Conservation (phyloP, 352 stramenopile species). For the Halophytophthora polymorphica region DNA sequence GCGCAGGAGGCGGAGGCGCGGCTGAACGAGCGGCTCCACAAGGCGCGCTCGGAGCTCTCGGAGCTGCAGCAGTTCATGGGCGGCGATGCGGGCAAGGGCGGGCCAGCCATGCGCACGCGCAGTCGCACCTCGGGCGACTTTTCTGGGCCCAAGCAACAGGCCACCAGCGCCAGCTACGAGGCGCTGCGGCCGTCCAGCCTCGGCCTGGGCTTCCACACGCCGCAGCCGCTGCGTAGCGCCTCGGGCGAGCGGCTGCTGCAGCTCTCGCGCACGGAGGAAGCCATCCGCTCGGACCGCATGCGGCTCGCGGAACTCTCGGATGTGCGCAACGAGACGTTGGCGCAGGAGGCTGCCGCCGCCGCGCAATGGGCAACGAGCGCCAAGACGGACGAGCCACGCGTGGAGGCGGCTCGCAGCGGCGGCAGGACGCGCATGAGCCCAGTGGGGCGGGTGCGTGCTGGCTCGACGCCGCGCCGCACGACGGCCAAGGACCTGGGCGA, state of each 20-base stretch:
- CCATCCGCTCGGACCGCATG: conserved; percentile 65
- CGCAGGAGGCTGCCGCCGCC: no score
- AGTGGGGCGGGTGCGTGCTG: conserved; percentile 15
- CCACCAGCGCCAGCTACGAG: neutral
- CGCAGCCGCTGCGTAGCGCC: conserved; percentile 27
- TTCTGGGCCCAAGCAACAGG: conserved; percentile 6
- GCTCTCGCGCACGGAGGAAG: conserved; percentile 45
- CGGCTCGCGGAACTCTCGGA: conserved; percentile 71
- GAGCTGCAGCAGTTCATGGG: conserved; percentile 51
- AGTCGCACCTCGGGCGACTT: conserved; percentile 15
- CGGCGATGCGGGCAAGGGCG: no score
- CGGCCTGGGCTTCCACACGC: conserved; percentile 29
- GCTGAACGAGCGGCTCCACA: conserved; percentile 54
- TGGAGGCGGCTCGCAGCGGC: conserved; percentile 4
- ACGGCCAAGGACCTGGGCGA: conserved; percentile 59
- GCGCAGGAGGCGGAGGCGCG: conserved; percentile 41
- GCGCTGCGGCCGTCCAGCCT: neutral
- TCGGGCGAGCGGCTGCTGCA: conserved; percentile 48
- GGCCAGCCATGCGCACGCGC: conserved; percentile 24
- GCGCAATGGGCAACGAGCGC: no score
- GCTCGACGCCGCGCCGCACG: conserved; percentile 36
- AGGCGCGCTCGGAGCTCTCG: conserved; percentile 48
- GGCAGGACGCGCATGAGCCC: conserved; percentile 25
- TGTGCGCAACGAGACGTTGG: conserved; percentile 50
- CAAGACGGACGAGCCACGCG: no score